phyloP scores from a whole-genome alignment of 129 eudicot species.

The Gnaphalium uliginosum region DNA sequence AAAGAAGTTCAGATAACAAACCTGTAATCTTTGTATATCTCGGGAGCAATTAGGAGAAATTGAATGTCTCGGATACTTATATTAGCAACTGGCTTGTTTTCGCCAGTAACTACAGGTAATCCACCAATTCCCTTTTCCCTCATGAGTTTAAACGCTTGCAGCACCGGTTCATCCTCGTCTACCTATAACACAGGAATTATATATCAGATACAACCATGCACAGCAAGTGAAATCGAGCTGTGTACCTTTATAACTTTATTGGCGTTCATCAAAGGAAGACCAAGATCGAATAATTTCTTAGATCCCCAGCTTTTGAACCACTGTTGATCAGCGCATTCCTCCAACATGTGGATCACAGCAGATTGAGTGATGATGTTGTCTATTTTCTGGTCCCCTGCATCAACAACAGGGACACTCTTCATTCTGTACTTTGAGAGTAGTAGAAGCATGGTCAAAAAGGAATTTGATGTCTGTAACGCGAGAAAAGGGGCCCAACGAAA shows the following conservation, averaged over 20 bases:
- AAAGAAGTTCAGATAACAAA: slow-evolving; percentile 23
- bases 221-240: background rate
- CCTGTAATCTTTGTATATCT: slow-evolving; percentile 90
- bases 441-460: slow-evolving; percentile 86
- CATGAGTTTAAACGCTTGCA: slow-evolving; percentile 90
- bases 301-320: slow-evolving; percentile 93
- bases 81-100: slow-evolving; percentile 79
- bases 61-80: slow-evolving; percentile 92
- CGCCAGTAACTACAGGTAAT: slow-evolving; percentile 73
- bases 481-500: slow-evolving; percentile 99
- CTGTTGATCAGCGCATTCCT: slow-evolving; percentile 80
- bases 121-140: slow-evolving; percentile 88
- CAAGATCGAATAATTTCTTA: slow-evolving; percentile 72
- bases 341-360: slow-evolving; percentile 95
- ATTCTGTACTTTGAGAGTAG: slow-evolving; percentile 88
- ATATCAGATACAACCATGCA: background rate
- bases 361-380: slow-evolving; percentile 81
- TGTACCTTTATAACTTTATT: slow-evolving; percentile 61
- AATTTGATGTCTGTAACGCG: slow-evolving; percentile 88
- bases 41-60: slow-evolving; percentile 80
- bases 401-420: slow-evolving; percentile 96
- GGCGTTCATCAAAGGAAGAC: slow-evolving; percentile 78
- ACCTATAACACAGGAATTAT: slow-evolving; percentile 44
- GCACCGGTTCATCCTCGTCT: slow-evolving; percentile 82
- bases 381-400: slow-evolving; percentile 71